Base-by-base conservation (phyloP, 345 rosid species). In the Dipteronia sinensis region DNA sequence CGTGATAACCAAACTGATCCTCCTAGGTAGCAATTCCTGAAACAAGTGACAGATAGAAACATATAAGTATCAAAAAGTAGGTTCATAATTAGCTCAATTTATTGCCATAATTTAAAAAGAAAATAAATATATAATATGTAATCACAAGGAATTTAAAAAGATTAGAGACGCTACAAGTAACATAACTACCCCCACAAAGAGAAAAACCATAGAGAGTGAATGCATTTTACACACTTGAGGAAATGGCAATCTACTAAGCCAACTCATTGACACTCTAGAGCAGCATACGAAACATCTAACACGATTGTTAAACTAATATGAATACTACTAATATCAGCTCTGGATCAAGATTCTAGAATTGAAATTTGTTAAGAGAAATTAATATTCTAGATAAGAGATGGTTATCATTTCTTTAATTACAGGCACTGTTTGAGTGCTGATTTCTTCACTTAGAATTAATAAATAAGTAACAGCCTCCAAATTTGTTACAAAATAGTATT, bases 11-110 rank as follows among this genome's bases (percentile, higher is more conserved):
- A 65, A 82, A 86, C 78, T 73, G 64, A 82, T 67, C 83, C 81
- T 76, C 84, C 88, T 86, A 90, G 66, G 91, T 81, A 87, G 90
- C 86, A 85, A 87, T 88, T 79, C 94, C 94, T 90, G 92, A 40
- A 80, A 38, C 81, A 77, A 75, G 75, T 7, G 53, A 75, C 64
- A 76, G 59, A 71, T 51, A 19, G 23, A 10, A 69, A 38, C n/a
- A n/a, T 9, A 10, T 80, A n/a, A 77, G 62, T 34, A 68, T 27
- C 72, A 38, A 17, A 25, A 73, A 40, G 4, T 15, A 40, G 31
- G 59, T 59, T 17, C 53, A 59, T 42, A 40, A 58, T 19, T 62
- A 59, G n/a, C 23, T 23, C 25, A 62, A 23, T 73, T 73, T 6
- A 12, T 16, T 8, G 7, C 6, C 42, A 65, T 12, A 15, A 5